Conservation (phyloP, 2,329 filamentous ascomycete species). For the Arthroderma sp. region DNA sequence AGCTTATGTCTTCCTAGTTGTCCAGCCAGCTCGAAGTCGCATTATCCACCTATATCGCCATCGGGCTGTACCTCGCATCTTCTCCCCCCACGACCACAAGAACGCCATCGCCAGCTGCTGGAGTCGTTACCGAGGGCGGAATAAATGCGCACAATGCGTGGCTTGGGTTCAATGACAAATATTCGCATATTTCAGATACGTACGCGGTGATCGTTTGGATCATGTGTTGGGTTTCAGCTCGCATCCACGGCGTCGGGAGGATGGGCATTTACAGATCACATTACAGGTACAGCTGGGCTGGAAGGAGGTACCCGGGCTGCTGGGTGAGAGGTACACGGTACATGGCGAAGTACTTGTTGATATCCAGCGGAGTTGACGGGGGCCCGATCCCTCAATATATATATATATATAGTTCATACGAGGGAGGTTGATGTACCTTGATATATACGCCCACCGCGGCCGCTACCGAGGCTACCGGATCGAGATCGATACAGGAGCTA, state of each 20-base stretch:
- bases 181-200: background rate
- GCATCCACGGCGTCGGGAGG: background rate
- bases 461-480: background rate
- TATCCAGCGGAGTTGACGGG: background rate
- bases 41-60: background rate
- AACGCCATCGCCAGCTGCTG: background rate
- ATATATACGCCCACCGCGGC: background rate
- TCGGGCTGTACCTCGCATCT: background rate
- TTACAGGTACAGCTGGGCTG: background rate
- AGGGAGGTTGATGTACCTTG: background rate
- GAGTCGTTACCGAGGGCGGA: background rate
- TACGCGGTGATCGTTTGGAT: background rate
- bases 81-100: background rate
- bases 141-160: background rate
- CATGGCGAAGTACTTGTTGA: background rate
- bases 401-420: background rate
- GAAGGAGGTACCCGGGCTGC: background rate
- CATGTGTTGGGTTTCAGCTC: constrained; percentile 1
- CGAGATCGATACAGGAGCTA: background rate
- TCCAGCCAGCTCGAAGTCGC: background rate
- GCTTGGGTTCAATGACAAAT: background rate
- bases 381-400: background rate
- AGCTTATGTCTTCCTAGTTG: background rate
- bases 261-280: background rate
- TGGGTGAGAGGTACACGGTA: background rate